A percentile compares a stretch with the other conserved stretches of the same genome.
phyloP scores from a whole-genome alignment of 441 rosid species.

The Pelargonium cotyledonis region DNA sequence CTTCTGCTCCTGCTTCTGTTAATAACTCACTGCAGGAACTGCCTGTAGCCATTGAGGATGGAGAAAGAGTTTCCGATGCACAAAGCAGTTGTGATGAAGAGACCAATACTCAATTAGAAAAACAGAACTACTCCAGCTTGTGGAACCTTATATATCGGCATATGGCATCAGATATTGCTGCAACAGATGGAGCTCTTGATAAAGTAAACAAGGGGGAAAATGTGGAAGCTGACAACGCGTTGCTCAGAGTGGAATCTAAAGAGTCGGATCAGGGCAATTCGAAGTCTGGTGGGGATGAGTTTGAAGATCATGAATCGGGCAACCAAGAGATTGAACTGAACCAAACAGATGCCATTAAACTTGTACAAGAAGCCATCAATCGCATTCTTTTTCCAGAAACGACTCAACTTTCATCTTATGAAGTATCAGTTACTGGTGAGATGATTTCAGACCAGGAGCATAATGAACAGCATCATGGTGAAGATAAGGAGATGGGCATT shows the following conservation, averaged over 20 bases:
- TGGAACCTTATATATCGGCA: conserved; percentile 45
- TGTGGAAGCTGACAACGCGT: conserved; percentile 9
- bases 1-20: neutral
- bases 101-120: conserved; percentile 23
- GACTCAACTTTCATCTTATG: conserved; percentile 58
- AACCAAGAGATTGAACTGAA: conserved; percentile 29
- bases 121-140: conserved; percentile 29
- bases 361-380: conserved; percentile 75
- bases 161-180: conserved; percentile 43
- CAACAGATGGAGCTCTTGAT: conserved; percentile 12
- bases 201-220: conserved; percentile 18
- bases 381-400: conserved; percentile 59
- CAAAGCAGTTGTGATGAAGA: conserved; percentile 14
- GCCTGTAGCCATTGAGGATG: conserved; percentile 2
- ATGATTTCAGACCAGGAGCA: conserved; percentile 32
- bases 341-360: conserved; percentile 54
- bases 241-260: conserved; percentile 16
- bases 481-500: conserved; percentile 11
- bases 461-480: too few relatives aligned
- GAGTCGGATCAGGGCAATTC: conserved; percentile 12
- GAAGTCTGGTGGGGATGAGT: too few relatives aligned
- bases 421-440: conserved; percentile 34
- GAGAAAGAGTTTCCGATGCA: conserved; percentile 17
- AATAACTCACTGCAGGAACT: neutral
- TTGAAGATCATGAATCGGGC: neutral